Evolutionary conservation across 2,329 filamentous ascomycete genomes (phyloP), one percentile per base, ranked within the genome.

Genomic region (Fusarium pseudoanthophilum): DNA sequence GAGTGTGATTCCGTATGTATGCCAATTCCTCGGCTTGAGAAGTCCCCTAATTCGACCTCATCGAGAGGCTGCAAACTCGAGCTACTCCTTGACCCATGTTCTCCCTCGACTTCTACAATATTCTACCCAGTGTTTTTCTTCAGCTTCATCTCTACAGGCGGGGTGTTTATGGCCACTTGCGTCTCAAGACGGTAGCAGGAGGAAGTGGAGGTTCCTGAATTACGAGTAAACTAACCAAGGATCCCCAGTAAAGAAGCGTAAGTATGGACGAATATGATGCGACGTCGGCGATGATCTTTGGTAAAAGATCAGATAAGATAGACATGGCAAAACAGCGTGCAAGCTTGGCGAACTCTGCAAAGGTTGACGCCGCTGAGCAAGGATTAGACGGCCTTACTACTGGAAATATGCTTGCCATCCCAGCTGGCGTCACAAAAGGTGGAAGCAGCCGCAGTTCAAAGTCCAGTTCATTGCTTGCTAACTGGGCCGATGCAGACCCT

Each of bases 251-350:
- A 55, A 42, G 49, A 60, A 63, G 60, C 39, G 53, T 42, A 43
- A 51, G 51, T 48, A 24, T 16, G 34, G 67, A 55, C 55, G 56
- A 65, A 68, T 46, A 67, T 71, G 67, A 71, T 70, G 71, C 68
- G 68, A 74, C 69, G 57, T 76, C 72, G 72, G 75, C 68, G 84
- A 74, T 86, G 85, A 88, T 87, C 85, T 84, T 63, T 40, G 53
- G 57, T 58, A 64, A 60, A 76, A 64, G 72, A 76, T 76, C 74
- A 76, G 74, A 76, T 76, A 76, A 76, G 74, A 76, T 76, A 60
- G 60, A 42, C 62, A 57, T 49, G 32, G 21, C 26, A 48, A 55
- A 67, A 48, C 67, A 36, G 61, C 56, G 30, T 30, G 30, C 61
- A 42, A 40, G 45, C 62, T 62, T 69, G 60, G 60, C 48, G 53